A percentile compares a stretch with the other conserved stretches of the same genome.
phyloP scores from a whole-genome alignment of 2,329 filamentous ascomycete genomes.

The Fusarium gaditjirri region DNA sequence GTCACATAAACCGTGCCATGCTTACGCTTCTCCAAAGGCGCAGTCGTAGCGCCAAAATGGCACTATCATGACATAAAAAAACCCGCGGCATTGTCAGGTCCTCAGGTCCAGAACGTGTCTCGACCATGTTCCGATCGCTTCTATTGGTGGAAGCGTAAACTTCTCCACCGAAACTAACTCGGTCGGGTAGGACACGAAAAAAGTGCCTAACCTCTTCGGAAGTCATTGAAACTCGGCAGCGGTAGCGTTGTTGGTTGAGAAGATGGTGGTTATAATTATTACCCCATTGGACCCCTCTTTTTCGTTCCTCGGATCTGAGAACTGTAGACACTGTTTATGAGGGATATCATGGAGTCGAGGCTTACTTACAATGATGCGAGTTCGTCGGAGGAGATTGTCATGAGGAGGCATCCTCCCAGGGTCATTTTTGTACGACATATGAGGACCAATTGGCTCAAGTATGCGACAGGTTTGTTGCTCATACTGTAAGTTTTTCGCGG shows the following conservation, averaged over 20 bases:
- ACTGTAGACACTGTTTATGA: background rate
- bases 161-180: background rate
- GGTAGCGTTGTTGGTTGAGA: background rate
- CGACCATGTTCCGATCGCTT: background rate
- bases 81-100: background rate
- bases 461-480: background rate
- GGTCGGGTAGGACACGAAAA: background rate
- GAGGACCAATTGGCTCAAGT: slow-evolving; percentile 2
- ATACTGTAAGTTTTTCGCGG: background rate
- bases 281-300: background rate
- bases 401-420: background rate
- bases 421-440: background rate
- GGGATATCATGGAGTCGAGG: background rate
- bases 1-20: background rate
- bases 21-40: background rate
- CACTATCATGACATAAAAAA: background rate
- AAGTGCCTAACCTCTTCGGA: background rate
- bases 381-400: background rate
- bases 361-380: background rate
- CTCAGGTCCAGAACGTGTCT: background rate
- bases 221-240: background rate
- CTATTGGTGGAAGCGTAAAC: slow-evolving; percentile 1
- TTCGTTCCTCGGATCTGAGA: background rate
- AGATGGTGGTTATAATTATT: background rate
- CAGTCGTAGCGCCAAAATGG: background rate